These are phyloP conservation scores for Hypoxylon crocopeplum DNA, from an alignment of 495 filamentous ascomycete genomes.

Conservation along the genomic window DNA sequence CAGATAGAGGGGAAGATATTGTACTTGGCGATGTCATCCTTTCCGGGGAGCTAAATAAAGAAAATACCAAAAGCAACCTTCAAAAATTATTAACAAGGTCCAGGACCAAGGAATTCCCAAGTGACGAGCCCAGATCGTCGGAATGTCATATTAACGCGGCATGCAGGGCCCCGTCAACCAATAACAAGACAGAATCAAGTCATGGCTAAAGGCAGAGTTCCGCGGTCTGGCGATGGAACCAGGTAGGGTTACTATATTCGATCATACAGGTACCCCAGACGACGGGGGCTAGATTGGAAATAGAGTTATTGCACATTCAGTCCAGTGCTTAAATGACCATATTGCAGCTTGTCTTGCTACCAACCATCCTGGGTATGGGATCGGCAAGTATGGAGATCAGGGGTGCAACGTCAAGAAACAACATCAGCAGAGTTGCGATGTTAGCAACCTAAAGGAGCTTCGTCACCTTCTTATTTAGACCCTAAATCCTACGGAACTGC, in stretches of 20 bases:
- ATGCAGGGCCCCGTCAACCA: conserved; percentile 8
- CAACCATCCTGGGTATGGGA: not conserved
- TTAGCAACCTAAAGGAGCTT: too few species aligned
- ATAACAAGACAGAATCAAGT: not conserved
- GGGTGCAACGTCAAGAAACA: too few species aligned
- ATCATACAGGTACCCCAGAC: not conserved
- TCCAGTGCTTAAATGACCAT: conserved; percentile 3
- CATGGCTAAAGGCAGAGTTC: conserved; percentile 34
- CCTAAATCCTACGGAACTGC: not conserved
- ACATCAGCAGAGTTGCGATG: not conserved
- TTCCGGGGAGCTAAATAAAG: not conserved
- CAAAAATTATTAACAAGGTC: not conserved
- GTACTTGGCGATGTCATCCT: conserved; percentile 2
- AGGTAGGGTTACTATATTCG: conserved; percentile 16
- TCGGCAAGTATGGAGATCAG: conserved; percentile 5
- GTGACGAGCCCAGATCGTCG: conserved; percentile 12
- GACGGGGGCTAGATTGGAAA: conserved; percentile 6
- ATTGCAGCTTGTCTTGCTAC: not conserved
- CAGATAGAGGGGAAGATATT: not conserved
- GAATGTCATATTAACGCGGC: conserved; percentile 12
- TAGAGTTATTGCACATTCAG: conserved; percentile 14
- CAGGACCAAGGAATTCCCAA: not conserved
- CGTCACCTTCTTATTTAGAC: conserved; percentile 4
- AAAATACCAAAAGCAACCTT: conserved; percentile 3
- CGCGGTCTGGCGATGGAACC: conserved; percentile 12